Evolutionary conservation across 148 eudicot species (phyloP), one percentile per base, ranked within the genome.

Genomic region (Salicornia ramosissima): DNA sequence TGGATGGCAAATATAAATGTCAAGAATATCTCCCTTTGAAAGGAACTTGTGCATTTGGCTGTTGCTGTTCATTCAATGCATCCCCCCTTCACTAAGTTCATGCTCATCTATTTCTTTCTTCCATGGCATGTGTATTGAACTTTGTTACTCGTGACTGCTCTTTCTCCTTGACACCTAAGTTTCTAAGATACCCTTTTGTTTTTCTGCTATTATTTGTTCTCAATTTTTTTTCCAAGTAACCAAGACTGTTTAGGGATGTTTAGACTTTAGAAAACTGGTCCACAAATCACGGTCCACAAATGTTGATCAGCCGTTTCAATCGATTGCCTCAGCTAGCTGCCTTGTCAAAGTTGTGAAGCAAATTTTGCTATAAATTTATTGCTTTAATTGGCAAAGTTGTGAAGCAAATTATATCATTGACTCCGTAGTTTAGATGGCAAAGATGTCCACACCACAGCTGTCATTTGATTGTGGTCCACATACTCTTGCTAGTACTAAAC

Each of bases 11-110:
- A 65, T 39, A n/a, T 57, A 50, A 56, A 57, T 71, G 71, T 70
- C n/a, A 47, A 76, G 67, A 57, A 53, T 50, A 61, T 71, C 54
- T 39, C 59, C 12, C 28, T 33, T 51, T 50, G 74, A 75, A 80
- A 68, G 72, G 73, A 79, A 51, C 70, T 73, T 65, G 33, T 70
- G 69, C 68, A 22, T 65, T 59, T 18, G 59, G 66, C 39, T 77
- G 30, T 64, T 64, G 56, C 25, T 73, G 67, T 79, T 71, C 82
- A 75, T 79, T 79, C 54, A 75, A 79, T 79, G 82, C 79, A 46
- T 36, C n/a, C 60, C 39, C 39, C 21, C 40, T 15, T 65, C 51
- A 33, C n/a, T n/a, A n/a, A n/a, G n/a, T n/a, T n/a, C n/a, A n/a
- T n/a, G 6, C 64, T 33, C 66, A 67, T 77, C 80, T 72, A 36